Conservation (phyloP, 2,329 filamentous ascomycete species). For the Colletotrichum cuscutae region DNA sequence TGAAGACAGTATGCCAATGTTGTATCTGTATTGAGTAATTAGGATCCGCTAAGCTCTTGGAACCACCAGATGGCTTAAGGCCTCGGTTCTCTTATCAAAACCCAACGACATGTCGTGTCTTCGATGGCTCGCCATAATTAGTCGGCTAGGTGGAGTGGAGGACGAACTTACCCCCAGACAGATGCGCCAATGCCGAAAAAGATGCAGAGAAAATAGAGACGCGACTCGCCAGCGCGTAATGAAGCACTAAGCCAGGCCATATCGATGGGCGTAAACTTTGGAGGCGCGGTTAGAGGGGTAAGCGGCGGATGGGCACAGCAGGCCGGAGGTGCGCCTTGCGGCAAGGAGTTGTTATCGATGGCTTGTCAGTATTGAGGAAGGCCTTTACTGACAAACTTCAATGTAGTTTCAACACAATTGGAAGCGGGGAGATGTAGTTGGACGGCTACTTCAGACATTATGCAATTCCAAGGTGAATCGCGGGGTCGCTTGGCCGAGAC, state of each 20-base stretch:
- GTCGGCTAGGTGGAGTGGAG: neutral
- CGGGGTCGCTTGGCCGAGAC: conserved; percentile 2
- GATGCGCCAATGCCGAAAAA: conserved; percentile 67
- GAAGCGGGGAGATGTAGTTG: neutral
- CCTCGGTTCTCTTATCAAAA: neutral
- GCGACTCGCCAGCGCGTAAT: conserved; percentile 42
- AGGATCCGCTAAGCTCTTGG: neutral
- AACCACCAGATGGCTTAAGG: neutral
- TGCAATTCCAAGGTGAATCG: neutral
- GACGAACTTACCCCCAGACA: conserved; percentile 60
- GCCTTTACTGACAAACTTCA: neutral
- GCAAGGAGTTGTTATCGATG: no score
- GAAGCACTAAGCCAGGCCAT: conserved; percentile 36
- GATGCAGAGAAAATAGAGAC: conserved; percentile 58
- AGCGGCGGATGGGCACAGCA: neutral
- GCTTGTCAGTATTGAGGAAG: neutral
- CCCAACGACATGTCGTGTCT: neutral
- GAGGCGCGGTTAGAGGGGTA: neutral
- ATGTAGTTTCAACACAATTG: neutral
- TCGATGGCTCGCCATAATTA: neutral
- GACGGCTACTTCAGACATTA: neutral
- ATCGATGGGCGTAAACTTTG: conserved; percentile 17
- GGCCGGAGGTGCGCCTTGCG: neutral
- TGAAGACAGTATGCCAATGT: conserved; percentile 66
- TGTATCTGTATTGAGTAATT: conserved; percentile 53